These are phyloP conservation scores for Colletotrichum limetticola DNA, from an alignment of 2,329 filamentous ascomycete genomes.

Conservation along the genomic window DNA sequence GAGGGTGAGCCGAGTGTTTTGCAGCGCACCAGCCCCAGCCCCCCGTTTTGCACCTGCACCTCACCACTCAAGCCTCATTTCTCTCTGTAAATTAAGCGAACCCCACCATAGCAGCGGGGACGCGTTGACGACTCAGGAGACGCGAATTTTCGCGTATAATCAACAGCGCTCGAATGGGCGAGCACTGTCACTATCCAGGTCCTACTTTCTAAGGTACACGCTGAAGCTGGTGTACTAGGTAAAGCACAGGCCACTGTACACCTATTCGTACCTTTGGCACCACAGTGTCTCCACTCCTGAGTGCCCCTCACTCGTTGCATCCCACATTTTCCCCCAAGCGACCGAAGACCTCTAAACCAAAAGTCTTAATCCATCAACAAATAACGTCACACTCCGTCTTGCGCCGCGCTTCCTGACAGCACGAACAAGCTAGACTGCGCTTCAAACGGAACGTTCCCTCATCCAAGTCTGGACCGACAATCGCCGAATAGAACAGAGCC, in stretches of 20 bases:
- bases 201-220: too few relatives aligned
- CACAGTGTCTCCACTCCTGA: neutral
- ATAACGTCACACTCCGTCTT: slow-evolving; percentile 30
- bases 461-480: neutral
- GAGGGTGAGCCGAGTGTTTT: slow-evolving; percentile 6
- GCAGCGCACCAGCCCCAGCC: slow-evolving; percentile 33
- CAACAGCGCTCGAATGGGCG: neutral
- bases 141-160: slow-evolving; percentile 36
- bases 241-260: slow-evolving; percentile 1
- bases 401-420: slow-evolving; percentile 7
- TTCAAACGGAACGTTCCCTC: neutral
- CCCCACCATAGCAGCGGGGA: slow-evolving; percentile 6
- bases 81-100: slow-evolving; percentile 30
- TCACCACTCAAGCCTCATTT: slow-evolving; percentile 22
- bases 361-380: slow-evolving; percentile 32
- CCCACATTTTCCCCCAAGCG: slow-evolving; percentile 28
- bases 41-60: slow-evolving; percentile 19
- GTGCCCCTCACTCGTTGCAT: slow-evolving; percentile 15
- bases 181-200: neutral
- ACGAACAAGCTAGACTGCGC: neutral
- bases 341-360: slow-evolving; percentile 22
- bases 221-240: neutral
- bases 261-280: neutral
- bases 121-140: slow-evolving; percentile 19
- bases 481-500: neutral